Base-by-base conservation (phyloP, 2,329 filamentous ascomycete species). In the Chalara sp. region DNA sequence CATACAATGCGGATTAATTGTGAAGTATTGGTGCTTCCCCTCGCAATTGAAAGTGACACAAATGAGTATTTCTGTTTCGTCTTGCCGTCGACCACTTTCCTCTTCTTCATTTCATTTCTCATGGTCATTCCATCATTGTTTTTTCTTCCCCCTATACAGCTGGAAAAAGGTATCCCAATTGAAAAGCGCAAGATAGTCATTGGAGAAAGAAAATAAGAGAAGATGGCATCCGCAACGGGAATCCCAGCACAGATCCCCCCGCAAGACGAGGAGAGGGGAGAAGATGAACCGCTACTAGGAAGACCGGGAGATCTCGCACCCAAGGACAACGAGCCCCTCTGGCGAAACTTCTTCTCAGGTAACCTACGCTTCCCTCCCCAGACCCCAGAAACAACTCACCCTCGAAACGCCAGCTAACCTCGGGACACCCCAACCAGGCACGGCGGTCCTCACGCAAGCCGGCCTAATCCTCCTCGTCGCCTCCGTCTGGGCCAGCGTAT, bases 341-440 rank as follows among this genome's bases (percentile, higher is more conserved):
- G 80, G 54, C 74, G 76, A 60, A 96, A 96, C 63, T 74, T 95
- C 40, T 72, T 86, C 56, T 78, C 87, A 37, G 90, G 90, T 92
- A 73, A 32, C 33, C 33, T 21, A 53, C 13, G 21, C 21, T 37
- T n/a, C 31, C 31, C 49, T 41, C 40, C 32, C 37, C 3, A 32
- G 13, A 37, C 32, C 37, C 10, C 42, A 50, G 29, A 44, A 5
- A 8, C n/a, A 37, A 21, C 21, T 21, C 21, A 21, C 21, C 21
- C n/a, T 37, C 35, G 8, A 4, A 37, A 8, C 35, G 35, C 35
- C 35, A n/a, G 21, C 21, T 21, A 6, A 30, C 42, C n/a, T 46
- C 51, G 58, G 49, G 57, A 37, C 40, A 47, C 43, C 59, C 59
- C 51, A 46, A 59, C 59, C 62, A 93, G 90, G 89, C 56, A 95